Evolutionary conservation across 768 basidiomycete genomes (phyloP), one percentile per base, ranked within the genome.

Genomic region (Boletus rex-veris): DNA sequence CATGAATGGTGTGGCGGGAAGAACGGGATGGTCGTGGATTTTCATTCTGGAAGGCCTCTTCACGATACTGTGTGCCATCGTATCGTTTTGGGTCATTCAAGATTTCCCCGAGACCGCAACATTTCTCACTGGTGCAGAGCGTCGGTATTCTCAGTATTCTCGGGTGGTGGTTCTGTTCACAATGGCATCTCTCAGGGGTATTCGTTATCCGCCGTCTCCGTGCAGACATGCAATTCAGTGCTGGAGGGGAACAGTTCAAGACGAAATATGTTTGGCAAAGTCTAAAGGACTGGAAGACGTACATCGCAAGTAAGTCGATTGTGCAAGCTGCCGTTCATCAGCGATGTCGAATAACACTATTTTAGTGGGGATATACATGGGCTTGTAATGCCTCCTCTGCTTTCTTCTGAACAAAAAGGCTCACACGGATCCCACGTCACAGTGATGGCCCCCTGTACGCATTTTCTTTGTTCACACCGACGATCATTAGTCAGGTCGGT

Each of bases 41-140:
- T 87, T 87, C 64, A 87, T 90, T 53, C 64, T 90, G 5, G 87
- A 89, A 67, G 90, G 90, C 3, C 70, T 89, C 38, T 73, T 81
- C 35, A 91, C 90, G 0, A 73, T 90, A 33, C 21, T 86, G 3
- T 75, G 78, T 41, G 81, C 81, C 9, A 47, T 81, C 8, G 74
- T 74, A 4, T 86, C 87, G 0, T 90, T 79, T 73, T 90, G 83
- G 79, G 68, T 91, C 45, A 79, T 92, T 19, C 80, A 86, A 60
- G 88, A 90, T 67, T 91, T 90, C 65, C 88, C 90, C 2, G 86
- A 88, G 50, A 82, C 77, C 0, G 86, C 88, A 2, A 83, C 76
- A 54, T 92, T 91, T 68, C 72, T 92, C 37, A 80, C 75, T 7
- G 78, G 82, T 33, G 66, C 76, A 31, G 90, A 91, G 65, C 77